Conservation (phyloP, 2,329 filamentous ascomycete genomes). For the Xylaria sp. region DNA sequence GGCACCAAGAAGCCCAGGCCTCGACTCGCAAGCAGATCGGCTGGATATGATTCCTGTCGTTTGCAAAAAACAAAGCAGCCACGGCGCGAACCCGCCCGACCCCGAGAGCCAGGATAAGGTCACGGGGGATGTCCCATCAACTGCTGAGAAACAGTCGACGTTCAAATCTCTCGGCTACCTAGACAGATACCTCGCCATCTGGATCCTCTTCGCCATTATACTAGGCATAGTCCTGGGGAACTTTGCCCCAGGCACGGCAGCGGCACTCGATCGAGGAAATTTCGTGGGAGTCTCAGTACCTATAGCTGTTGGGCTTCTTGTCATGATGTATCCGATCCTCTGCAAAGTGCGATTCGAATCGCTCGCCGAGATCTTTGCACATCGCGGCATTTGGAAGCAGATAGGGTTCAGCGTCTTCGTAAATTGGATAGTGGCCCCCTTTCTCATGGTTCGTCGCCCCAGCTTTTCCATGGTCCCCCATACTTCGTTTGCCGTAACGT, state of each 20-base stretch:
- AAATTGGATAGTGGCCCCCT: constrained; percentile 85
- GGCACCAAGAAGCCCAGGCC: background rate
- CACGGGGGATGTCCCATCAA: background rate
- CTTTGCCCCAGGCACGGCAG: constrained; percentile 72
- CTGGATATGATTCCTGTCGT: background rate
- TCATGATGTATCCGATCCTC: constrained; percentile 96
- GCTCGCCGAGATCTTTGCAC: constrained; percentile 72
- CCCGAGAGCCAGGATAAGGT: constrained; percentile 31
- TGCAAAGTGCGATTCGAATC: constrained; percentile 87
- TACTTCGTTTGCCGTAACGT: background rate
- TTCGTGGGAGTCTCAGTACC: constrained; percentile 68
- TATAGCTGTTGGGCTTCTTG: constrained; percentile 78
- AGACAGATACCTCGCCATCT: constrained; percentile 72
- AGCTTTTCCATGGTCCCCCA: background rate
- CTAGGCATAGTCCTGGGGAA: constrained; percentile 81
- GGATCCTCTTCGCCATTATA: constrained; percentile 84
- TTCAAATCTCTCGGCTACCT: constrained; percentile 68
- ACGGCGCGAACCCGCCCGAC: constrained; percentile 16
- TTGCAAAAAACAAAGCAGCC: constrained; percentile 15
- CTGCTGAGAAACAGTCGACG: constrained; percentile 50
- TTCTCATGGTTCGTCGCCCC: constrained; percentile 74
- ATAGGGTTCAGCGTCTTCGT: constrained; percentile 79
- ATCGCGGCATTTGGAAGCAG: constrained; percentile 77
- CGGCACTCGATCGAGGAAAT: constrained; percentile 73
- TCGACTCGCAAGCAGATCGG: background rate